Conservation (phyloP, 2,329 filamentous ascomycete genomes). For the Furcasterigmium furcatum region DNA sequence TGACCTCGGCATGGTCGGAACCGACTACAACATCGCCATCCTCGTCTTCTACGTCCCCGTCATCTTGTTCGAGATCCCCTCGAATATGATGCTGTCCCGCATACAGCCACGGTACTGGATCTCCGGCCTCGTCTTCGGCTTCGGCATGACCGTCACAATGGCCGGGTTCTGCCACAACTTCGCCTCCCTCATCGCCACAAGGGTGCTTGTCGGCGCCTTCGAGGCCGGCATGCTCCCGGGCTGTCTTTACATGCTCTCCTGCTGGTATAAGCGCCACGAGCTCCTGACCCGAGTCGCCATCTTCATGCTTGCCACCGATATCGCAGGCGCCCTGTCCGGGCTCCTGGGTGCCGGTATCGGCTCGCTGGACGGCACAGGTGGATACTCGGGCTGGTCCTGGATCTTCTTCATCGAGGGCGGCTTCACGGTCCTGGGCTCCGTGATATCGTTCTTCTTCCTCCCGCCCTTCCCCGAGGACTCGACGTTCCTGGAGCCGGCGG, state of each 20-base stretch:
- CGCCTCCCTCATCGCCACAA: constrained; percentile 39
- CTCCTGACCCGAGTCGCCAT: constrained; percentile 19
- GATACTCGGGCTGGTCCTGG: constrained; percentile 17
- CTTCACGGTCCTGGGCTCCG: not conserved
- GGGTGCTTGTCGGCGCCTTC: constrained; percentile 60
- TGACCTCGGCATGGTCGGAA: constrained; percentile 52
- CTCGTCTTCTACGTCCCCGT: constrained; percentile 69
- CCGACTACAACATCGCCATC: constrained; percentile 58
- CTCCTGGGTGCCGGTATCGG: constrained; percentile 17
- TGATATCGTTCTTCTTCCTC: constrained; percentile 10
- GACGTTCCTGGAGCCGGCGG: constrained; percentile 11
- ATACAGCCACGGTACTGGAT: constrained; percentile 61
- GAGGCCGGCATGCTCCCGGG: constrained; percentile 63
- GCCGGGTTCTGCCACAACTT: constrained; percentile 45
- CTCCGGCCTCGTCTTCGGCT: constrained; percentile 61
- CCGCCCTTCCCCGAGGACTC: constrained; percentile 12
- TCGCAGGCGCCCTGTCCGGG: constrained; percentile 17
- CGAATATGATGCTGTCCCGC: too few relatives aligned
- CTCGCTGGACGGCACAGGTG: constrained; percentile 14
- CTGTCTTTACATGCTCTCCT: constrained; percentile 26
- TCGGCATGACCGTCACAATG: constrained; percentile 13
- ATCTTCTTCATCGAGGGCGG: constrained; percentile 16
- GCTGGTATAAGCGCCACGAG: constrained; percentile 29
- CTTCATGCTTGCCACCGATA: constrained; percentile 18
- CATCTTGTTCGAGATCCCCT: constrained; percentile 59